These are phyloP conservation scores for Colletotrichum sidae DNA, from an alignment of 2,329 filamentous ascomycete species.

Conservation along the genomic window DNA sequence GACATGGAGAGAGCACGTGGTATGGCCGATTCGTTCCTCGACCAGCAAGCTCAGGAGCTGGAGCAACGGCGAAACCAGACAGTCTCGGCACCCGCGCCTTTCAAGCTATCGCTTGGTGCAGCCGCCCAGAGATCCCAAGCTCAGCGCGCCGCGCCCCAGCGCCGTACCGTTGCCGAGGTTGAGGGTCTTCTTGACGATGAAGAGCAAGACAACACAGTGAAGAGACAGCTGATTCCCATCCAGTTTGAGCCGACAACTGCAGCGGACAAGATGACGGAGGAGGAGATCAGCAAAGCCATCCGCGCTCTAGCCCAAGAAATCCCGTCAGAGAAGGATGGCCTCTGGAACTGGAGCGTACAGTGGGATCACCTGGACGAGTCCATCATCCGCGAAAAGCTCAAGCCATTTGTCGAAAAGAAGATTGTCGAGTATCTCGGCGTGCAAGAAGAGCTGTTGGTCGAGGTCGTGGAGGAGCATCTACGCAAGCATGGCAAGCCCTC, in stretches of 20 bases:
- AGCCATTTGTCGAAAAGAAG: constrained; percentile 98
- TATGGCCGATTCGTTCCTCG: constrained; percentile 91
- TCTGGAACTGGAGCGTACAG: constrained; percentile 93
- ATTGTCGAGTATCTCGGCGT: constrained; percentile 96
- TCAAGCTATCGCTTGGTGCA: constrained; percentile 93
- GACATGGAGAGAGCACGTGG: constrained; percentile 83
- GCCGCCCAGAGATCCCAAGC: constrained; percentile 80
- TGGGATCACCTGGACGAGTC: constrained; percentile 91
- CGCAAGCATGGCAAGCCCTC: constrained; percentile 79
- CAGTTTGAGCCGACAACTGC: constrained; percentile 79
- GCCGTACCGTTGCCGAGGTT: constrained; percentile 90
- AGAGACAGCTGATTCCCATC: constrained; percentile 83
- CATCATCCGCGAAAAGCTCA: constrained; percentile 85
- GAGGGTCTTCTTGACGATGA: constrained; percentile 96
- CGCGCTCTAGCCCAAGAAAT: constrained; percentile 89
- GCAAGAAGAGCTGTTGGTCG: constrained; percentile 94
- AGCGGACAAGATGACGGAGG: constrained; percentile 79
- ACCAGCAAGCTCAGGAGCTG: constrained; percentile 84
- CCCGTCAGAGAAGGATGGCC: constrained; percentile 83
- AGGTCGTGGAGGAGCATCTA: constrained; percentile 90
- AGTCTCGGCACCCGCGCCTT: constrained; percentile 72
- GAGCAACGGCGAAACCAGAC: constrained; percentile 57
- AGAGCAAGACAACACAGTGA: constrained; percentile 79
- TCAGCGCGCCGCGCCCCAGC: constrained; percentile 65
- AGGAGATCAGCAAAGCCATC: constrained; percentile 86